These are phyloP conservation scores for Colletotrichum euphorbiae DNA, from an alignment of 2,329 filamentous ascomycete species.

Conservation along the genomic window DNA sequence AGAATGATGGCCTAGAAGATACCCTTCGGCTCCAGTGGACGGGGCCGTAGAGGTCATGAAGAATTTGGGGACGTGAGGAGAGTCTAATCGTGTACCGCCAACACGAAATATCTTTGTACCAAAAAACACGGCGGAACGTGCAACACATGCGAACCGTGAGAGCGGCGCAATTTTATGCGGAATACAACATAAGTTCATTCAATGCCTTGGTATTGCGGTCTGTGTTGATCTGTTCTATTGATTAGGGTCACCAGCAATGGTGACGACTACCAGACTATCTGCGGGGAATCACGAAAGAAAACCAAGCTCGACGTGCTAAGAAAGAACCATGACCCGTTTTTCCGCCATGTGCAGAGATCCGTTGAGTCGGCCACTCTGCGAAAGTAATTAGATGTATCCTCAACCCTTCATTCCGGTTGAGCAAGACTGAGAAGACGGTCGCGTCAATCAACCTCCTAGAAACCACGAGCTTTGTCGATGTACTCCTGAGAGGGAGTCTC, in stretches of 20 bases:
- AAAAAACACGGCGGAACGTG: conserved; percentile 23
- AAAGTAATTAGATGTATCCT: conserved; percentile 21
- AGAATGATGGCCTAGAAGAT: background rate
- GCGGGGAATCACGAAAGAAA: conserved; percentile 1
- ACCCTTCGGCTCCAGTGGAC: background rate
- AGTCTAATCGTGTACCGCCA: conserved; percentile 22
- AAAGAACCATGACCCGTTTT: background rate
- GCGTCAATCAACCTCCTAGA: conserved; percentile 44
- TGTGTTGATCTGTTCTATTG: background rate
- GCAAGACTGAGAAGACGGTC: conserved; percentile 2
- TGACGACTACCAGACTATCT: background rate
- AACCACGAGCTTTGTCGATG: conserved; percentile 71
- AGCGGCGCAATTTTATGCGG: background rate
- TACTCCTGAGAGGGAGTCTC: conserved; percentile 79
- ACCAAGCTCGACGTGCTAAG: background rate
- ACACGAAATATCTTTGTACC: conserved; percentile 22
- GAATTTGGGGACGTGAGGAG: background rate
- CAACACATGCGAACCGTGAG: conserved; percentile 8
- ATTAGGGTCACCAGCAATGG: background rate
- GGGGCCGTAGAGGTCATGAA: background rate
- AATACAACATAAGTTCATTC: conserved; percentile 30
- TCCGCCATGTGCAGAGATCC: background rate
- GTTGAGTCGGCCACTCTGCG: background rate
- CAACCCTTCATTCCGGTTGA: conserved; percentile 25
- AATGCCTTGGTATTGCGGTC: background rate